These are phyloP conservation scores for Dothideomycetes sp. DNA, from an alignment of 2,329 filamentous ascomycete species.

Conservation along the genomic window DNA sequence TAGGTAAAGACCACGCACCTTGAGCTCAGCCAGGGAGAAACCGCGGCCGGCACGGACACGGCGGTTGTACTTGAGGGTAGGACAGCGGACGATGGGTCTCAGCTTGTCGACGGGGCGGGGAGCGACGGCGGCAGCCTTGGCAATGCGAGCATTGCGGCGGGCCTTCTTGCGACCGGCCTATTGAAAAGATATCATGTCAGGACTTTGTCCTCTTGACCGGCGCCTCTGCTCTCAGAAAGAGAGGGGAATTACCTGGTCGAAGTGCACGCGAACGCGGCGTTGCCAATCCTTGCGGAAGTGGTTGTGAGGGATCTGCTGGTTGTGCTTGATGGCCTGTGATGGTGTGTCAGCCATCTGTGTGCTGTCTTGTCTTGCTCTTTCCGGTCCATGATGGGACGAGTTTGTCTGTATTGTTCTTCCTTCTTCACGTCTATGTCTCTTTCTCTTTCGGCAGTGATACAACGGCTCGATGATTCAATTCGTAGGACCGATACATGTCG, in stretches of 20 bases:
- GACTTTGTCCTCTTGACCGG: constrained; percentile 34
- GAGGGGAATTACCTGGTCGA: constrained; percentile 85
- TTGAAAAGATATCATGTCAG: constrained; percentile 26
- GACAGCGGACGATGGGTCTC: constrained; percentile 93
- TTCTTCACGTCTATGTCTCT: too few relatives aligned
- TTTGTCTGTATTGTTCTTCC: too few relatives aligned
- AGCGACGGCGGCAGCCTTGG: constrained; percentile 90
- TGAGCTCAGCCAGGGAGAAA: constrained; percentile 95
- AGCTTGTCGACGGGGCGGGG: constrained; percentile 96
- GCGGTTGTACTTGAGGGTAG: constrained; percentile 96
- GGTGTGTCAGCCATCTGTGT: constrained; percentile 4
- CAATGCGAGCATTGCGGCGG: constrained; percentile 81
- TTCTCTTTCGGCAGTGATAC: too few relatives aligned
- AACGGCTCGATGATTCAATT: too few relatives aligned
- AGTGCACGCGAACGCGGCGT: constrained; percentile 96
- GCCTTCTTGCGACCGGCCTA: constrained; percentile 94
- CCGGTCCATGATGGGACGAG: not conserved
- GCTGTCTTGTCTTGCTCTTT: not conserved
- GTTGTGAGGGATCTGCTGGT: constrained; percentile 96
- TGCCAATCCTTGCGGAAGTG: constrained; percentile 99
- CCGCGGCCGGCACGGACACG: constrained; percentile 92
- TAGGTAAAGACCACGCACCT: constrained; percentile 62
- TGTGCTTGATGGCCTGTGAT: constrained; percentile 88
- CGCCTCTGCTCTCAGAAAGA: constrained; percentile 44
- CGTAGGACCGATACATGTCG: too few relatives aligned